Conservation (phyloP, 148 eudicot species). For the Limonium bicolor region DNA sequence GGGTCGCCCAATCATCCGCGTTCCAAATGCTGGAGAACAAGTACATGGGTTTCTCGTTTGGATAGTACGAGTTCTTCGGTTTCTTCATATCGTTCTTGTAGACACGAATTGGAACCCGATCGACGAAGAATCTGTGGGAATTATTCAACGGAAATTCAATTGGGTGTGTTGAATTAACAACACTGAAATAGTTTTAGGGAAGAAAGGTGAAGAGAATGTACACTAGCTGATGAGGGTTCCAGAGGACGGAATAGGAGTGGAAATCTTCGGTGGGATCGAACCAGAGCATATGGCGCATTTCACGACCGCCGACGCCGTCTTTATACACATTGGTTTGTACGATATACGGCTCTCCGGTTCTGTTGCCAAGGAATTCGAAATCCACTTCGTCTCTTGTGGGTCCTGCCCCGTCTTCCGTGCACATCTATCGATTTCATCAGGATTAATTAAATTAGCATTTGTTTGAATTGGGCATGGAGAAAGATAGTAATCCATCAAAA, state of each 20-base stretch:
- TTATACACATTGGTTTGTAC: constrained; percentile 85
- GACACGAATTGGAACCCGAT: constrained; percentile 59
- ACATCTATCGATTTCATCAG: constrained; percentile 40
- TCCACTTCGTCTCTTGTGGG: constrained; percentile 83
- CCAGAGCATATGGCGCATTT: constrained; percentile 87
- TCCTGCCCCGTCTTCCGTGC: constrained; percentile 77
- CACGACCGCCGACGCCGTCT: constrained; percentile 80
- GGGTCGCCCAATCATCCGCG: constrained; percentile 92
- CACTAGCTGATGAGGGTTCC: constrained; percentile 82
- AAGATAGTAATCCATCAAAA: too few species aligned
- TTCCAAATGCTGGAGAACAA: constrained; percentile 96
- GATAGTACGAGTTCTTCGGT: constrained; percentile 82
- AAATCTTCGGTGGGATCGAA: constrained; percentile 86
- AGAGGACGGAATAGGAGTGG: constrained; percentile 73
- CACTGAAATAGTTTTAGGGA: neutral
- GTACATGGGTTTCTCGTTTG: constrained; percentile 86
- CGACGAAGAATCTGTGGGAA: constrained; percentile 87
- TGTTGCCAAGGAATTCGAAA: constrained; percentile 85
- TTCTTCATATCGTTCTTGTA: constrained; percentile 70
- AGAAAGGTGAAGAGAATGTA: constrained; percentile 15
- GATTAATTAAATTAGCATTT: neutral
- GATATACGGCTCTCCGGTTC: constrained; percentile 70
- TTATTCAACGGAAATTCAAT: too few species aligned
- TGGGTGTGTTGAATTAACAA: neutral
- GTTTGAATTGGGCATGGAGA: too few species aligned